These are phyloP conservation scores for Flueggea neowawraea DNA, from an alignment of 441 rosid species.

Conservation along the genomic window DNA sequence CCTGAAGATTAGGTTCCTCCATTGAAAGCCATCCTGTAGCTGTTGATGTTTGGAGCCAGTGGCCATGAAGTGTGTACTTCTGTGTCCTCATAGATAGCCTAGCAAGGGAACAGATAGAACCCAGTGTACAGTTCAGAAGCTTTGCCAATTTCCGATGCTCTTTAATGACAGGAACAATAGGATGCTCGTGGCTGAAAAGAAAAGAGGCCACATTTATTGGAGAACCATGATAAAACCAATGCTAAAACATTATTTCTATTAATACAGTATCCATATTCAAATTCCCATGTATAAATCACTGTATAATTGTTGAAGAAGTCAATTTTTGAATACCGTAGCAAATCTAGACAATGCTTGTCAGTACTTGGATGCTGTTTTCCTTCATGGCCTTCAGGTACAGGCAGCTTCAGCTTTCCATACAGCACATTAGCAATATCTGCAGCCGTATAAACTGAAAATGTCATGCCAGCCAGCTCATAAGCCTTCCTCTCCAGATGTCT, in stretches of 20 bases:
- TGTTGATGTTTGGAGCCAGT: constrained; percentile 98
- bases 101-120: constrained; percentile 86
- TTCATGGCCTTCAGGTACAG: constrained; percentile 59
- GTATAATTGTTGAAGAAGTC: background rate
- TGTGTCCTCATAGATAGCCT: constrained; percentile 65
- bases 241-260: too few relatives aligned
- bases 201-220: background rate
- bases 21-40: constrained; percentile 94
- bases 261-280: too few relatives aligned
- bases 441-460: constrained; percentile 73
- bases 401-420: constrained; percentile 78
- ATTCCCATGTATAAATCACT: background rate
- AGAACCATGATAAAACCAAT: too few relatives aligned
- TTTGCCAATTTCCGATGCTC: constrained; percentile 95
- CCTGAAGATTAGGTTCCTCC: constrained; percentile 98
- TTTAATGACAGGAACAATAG: constrained; percentile 81
- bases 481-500: constrained; percentile 89
- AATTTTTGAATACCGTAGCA: constrained; percentile 57
- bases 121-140: constrained; percentile 85
- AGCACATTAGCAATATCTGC: constrained; percentile 96
- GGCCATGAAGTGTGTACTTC: constrained; percentile 84
- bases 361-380: constrained; percentile 96
- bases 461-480: constrained; percentile 75
- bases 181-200: constrained; percentile 84
- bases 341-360: constrained; percentile 87